These are phyloP conservation scores for Kickxella alabastrina DNA, from an alignment of 192 early-diverging fungal species.

Conservation along the genomic window DNA sequence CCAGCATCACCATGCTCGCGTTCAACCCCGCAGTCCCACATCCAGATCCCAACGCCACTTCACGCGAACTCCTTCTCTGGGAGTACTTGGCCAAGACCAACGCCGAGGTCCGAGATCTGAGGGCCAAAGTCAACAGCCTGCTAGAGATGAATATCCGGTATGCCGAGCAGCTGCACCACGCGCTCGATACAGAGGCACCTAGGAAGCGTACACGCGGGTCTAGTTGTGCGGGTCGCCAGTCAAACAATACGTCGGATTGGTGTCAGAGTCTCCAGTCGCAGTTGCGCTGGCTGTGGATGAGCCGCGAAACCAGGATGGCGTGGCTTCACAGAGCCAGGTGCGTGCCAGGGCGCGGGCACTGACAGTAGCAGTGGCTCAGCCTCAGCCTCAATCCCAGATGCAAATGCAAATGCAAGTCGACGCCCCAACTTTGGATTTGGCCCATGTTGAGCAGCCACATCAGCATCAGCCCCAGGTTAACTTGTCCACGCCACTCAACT, in stretches of 20 bases:
- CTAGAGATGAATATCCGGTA: constrained; percentile 33
- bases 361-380: constrained; percentile 1
- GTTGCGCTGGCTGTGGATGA: too few species aligned
- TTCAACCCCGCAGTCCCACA: constrained; percentile 5
- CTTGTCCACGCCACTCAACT: not conserved
- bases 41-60: constrained; percentile 9
- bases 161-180: constrained; percentile 34
- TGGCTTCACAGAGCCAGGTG: not conserved
- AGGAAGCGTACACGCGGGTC: constrained; percentile 1
- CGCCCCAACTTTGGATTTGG: not conserved
- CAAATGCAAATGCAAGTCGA: not conserved
- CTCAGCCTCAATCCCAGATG: not conserved
- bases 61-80: constrained; percentile 24
- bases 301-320: not conserved
- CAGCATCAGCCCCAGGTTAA: not conserved
- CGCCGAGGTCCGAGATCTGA: constrained; percentile 22
- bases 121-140: constrained; percentile 18
- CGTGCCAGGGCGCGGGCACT: not conserved
- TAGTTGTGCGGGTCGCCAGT: not conserved
- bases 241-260: not conserved
- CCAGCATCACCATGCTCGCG: not conserved
- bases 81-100: constrained; percentile 13
- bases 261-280: not conserved
- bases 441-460: not conserved
- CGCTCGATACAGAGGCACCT: constrained; percentile 11